Evolutionary conservation across 1,284 basidiomycete genomes (phyloP).

Genomic region (Dichomitus squalens): DNA sequence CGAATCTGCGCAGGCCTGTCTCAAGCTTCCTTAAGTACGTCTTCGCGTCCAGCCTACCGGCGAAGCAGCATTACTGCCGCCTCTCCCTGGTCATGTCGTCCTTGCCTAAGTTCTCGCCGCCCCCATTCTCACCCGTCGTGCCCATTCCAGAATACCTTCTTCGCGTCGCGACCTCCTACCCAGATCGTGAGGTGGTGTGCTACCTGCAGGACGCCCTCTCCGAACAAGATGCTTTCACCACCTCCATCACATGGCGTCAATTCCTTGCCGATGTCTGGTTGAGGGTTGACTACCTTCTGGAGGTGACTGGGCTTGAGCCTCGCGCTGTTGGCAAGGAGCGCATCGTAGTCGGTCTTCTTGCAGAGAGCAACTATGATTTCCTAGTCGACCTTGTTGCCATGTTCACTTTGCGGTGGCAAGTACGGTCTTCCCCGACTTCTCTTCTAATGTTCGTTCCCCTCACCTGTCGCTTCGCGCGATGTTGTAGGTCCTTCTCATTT

Average conservation of each 20-base stretch:
- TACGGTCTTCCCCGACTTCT: background rate
- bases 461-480: background rate
- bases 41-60: background rate
- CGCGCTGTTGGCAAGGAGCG: background rate
- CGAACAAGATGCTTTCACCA: background rate
- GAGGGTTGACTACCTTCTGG: constrained; percentile 4
- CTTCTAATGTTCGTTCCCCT: too few species aligned
- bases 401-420: constrained; percentile 8
- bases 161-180: constrained; percentile 1
- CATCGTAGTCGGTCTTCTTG: constrained; percentile 8
- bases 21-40: background rate
- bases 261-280: constrained; percentile 8
- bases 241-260: constrained; percentile 7
- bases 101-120: background rate
- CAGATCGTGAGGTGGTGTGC: constrained; percentile 8
- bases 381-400: constrained; percentile 9
- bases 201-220: constrained; percentile 3
- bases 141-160: constrained; percentile 8
- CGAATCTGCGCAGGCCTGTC: background rate
- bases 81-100: background rate
- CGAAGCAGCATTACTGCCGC: background rate
- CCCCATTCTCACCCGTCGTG: background rate
- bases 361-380: constrained; percentile 10
- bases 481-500: constrained; percentile 5
- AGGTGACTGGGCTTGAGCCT: background rate